Evolutionary conservation across 2,329 filamentous ascomycete genomes (phyloP).

Genomic region (Phaeophleospora eucalypticola): DNA sequence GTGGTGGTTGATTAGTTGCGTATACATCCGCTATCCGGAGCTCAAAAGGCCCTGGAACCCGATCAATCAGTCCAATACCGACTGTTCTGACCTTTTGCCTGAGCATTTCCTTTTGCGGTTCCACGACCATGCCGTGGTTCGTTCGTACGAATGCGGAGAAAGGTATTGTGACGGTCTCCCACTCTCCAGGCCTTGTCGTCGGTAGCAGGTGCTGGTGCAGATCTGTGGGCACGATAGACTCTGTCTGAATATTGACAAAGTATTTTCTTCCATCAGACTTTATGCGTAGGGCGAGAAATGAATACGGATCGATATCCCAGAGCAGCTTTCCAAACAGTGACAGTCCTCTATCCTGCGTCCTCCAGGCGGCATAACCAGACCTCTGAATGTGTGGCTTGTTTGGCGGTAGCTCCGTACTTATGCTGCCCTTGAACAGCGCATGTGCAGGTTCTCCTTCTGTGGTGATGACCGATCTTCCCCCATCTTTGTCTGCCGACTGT

Average conservation of each 20-base stretch:
- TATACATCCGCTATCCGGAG: slow-evolving; percentile 81
- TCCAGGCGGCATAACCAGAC: slow-evolving; percentile 84
- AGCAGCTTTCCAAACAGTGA: slow-evolving; percentile 82
- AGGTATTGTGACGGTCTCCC: slow-evolving; percentile 91
- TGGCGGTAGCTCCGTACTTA: slow-evolving; percentile 77
- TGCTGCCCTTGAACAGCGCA: slow-evolving; percentile 78
- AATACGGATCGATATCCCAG: slow-evolving; percentile 88
- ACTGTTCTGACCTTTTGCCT: slow-evolving; percentile 80
- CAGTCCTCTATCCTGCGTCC: slow-evolving; percentile 69
- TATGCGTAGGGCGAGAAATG: slow-evolving; percentile 80
- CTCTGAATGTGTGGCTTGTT: slow-evolving; percentile 70
- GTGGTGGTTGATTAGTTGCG: slow-evolving; percentile 69
- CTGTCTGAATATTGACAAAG: slow-evolving; percentile 92
- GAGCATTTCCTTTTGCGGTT: slow-evolving; percentile 87
- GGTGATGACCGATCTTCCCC: slow-evolving; percentile 14
- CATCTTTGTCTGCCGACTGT: no score
- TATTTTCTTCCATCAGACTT: slow-evolving; percentile 90
- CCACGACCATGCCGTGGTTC: slow-evolving; percentile 85
- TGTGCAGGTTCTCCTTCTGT: slow-evolving; percentile 53
- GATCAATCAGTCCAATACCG: slow-evolving; percentile 83
- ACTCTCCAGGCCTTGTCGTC: slow-evolving; percentile 71
- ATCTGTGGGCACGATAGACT: slow-evolving; percentile 90
- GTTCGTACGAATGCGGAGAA: slow-evolving; percentile 94
- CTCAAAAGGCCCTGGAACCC: slow-evolving; percentile 83
- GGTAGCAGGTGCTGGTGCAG: slow-evolving; percentile 91